Evolutionary conservation across 2,329 filamentous ascomycete species (phyloP).

Genomic region (Colletotrichum aenigma): DNA sequence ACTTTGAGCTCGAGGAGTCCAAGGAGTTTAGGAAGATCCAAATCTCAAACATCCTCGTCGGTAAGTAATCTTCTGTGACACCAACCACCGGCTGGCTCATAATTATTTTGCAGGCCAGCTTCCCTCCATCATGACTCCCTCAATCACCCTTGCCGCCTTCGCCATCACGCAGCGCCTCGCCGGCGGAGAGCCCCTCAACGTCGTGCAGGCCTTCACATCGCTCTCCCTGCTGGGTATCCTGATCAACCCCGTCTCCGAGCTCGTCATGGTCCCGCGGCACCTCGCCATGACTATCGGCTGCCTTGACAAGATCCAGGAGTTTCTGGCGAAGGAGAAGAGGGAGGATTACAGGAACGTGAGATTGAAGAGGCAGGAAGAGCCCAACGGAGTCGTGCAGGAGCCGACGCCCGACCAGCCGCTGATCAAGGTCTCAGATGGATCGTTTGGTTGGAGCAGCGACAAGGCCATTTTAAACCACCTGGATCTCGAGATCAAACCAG

Average conservation of each 20-base stretch:
- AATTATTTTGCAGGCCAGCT: not conserved
- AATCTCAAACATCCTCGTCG: not conserved
- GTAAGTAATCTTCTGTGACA: not conserved
- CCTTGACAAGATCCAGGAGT: conserved; percentile 28
- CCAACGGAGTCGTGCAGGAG: accelerated
- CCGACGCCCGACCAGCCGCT: not conserved
- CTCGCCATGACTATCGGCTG: conserved; percentile 23
- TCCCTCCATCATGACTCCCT: not conserved
- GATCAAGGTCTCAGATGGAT: not conserved
- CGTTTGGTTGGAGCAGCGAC: not conserved
- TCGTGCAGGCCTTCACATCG: conserved; percentile 11
- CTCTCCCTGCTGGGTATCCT: conserved; percentile 5
- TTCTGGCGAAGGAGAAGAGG: conserved; percentile 19
- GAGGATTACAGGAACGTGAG: not conserved
- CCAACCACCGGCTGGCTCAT: not conserved
- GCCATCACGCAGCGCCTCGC: not conserved
- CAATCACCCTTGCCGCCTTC: conserved; percentile 12
- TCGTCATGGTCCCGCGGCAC: conserved; percentile 8
- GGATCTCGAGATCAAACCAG: not conserved
- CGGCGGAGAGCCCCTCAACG: not conserved
- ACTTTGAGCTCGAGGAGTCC: conserved; percentile 22
- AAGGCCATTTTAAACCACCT: not conserved
- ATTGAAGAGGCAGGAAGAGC: not conserved
- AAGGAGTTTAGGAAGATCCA: conserved; percentile 6
- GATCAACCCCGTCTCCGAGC: not conserved